These are phyloP conservation scores for Alternaria atra DNA, from an alignment of 2,329 filamentous ascomycete species.

Conservation along the genomic window DNA sequence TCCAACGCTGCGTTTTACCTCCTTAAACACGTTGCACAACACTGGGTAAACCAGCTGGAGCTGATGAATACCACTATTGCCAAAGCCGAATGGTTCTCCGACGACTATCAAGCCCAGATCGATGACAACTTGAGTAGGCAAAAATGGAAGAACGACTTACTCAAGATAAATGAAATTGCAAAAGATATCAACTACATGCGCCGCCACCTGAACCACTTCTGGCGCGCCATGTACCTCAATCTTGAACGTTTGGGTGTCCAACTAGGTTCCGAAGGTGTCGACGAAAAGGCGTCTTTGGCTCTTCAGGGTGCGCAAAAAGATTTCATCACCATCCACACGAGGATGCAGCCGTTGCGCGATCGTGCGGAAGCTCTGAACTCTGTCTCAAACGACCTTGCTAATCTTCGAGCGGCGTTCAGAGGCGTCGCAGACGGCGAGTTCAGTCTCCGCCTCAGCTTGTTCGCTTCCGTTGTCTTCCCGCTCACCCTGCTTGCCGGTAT, in stretches of 20 bases:
- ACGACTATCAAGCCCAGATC: conserved; percentile 26
- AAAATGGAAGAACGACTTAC: conserved; percentile 28
- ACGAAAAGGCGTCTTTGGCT: background rate
- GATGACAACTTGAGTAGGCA: conserved; percentile 12
- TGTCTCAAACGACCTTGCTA: conserved; percentile 27
- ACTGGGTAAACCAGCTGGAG: conserved; percentile 12
- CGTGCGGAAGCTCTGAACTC: conserved; percentile 26
- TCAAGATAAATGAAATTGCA: conserved; percentile 17
- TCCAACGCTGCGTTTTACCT: conserved; percentile 9
- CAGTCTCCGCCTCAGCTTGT: conserved; percentile 13
- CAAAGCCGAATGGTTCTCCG: conserved; percentile 24
- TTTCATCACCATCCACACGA: conserved; percentile 24
- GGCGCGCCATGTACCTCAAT: conserved; percentile 25
- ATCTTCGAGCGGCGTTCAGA: conserved; percentile 26
- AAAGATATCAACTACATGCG: conserved; percentile 31
- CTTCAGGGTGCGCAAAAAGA: conserved; percentile 29
- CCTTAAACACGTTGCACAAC: conserved; percentile 4
- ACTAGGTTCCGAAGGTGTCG: background rate
- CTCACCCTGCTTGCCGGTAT: conserved; percentile 26
- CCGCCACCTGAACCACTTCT: conserved; percentile 27
- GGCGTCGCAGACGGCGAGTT: conserved; percentile 30
- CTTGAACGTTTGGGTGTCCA: conserved; percentile 14
- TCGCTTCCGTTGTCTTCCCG: background rate
- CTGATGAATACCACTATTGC: conserved; percentile 8
- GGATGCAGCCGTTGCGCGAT: conserved; percentile 23